Evolutionary conservation across 495 filamentous ascomycete species (phyloP).

Genomic region (Collariella sp.): DNA sequence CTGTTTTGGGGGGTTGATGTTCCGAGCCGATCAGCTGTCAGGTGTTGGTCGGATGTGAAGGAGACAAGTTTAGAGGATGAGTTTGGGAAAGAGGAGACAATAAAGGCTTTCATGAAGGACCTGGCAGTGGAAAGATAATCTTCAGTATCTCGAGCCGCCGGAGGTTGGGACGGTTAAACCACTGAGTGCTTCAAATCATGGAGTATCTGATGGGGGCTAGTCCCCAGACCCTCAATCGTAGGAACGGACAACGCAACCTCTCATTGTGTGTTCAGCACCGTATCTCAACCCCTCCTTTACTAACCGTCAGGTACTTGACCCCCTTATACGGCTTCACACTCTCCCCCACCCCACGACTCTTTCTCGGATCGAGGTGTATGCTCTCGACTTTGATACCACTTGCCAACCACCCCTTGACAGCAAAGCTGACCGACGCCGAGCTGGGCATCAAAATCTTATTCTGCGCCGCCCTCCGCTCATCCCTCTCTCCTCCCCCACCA

Average conservation of each 20-base stretch:
- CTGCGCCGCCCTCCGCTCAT: constrained; percentile 49
- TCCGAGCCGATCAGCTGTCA: not conserved
- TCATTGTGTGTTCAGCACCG: constrained; percentile 44
- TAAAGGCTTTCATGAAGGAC: too few species aligned
- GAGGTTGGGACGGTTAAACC: too few species aligned
- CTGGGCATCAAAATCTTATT: constrained; percentile 86
- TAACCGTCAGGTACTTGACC: constrained; percentile 92
- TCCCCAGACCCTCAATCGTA: too few species aligned
- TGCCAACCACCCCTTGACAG: constrained; percentile 87
- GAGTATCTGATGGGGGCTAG: too few species aligned
- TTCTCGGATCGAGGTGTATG: constrained; percentile 72
- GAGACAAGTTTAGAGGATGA: too few species aligned
- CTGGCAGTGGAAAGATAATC: too few species aligned
- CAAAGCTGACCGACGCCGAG: constrained; percentile 79
- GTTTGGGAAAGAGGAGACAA: too few species aligned
- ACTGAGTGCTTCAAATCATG: too few species aligned
- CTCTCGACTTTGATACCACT: constrained; percentile 93
- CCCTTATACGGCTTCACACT: constrained; percentile 93
- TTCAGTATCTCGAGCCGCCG: too few species aligned
- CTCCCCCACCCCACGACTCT: constrained; percentile 78
- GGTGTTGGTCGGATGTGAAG: too few species aligned
- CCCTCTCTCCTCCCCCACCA: constrained; percentile 34
- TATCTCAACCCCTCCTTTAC: constrained; percentile 74
- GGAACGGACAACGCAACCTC: too few species aligned
- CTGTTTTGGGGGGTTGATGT: not conserved